Evolutionary conservation across 768 basidiomycete genomes (phyloP), one percentile per base, ranked within the genome.

Genomic region (Suillus ampliporus): DNA sequence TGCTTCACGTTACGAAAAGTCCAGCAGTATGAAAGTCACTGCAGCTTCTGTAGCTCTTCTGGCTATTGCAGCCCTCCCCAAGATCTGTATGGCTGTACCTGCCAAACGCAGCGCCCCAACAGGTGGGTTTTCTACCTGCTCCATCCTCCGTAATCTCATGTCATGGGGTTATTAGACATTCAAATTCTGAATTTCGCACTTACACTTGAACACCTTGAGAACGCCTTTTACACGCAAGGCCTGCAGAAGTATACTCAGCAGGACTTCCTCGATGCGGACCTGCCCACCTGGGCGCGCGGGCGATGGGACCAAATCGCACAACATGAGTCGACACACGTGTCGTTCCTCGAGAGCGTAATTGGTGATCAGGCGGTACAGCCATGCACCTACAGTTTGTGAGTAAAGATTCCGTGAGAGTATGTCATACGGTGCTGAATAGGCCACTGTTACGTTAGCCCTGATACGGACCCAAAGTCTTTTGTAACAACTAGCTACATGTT

Each of bases 301-400:
- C 70, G 77, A 23, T 65, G 68, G 59, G 58, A 67, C 38, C 72
- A 82, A 68, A 78, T 82, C 44, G 72, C 77, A 26, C 68, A 71
- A 41, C 82, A 83, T 65, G 82, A 83, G 66, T 68, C 73, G 23
- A 65, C 75, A 15, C 82, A 83, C 66, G 82, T 82, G 62, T 82
- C 38, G 31, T 82, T 69, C 80, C 82, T 83, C 4, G 38, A 57
- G 10, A 26, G 11, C 23, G 47, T 63, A 15, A 38, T 65, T 38
- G 64, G 64, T 11, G 40, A 54, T 40, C 57, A 64, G 28, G 64
- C 64, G 4, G 64, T 65, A 11, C 13, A 65, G 23, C 44, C 64
- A 21, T 65, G 64, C 58, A 60, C 38, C 19, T 65, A 65, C 58
- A 56, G 58, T 8, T 65, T 65, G 64, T 65, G 28, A 48, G 53